phyloP scores from a whole-genome alignment of 495 filamentous ascomycete genomes.

The Aspergillus indologenus region DNA sequence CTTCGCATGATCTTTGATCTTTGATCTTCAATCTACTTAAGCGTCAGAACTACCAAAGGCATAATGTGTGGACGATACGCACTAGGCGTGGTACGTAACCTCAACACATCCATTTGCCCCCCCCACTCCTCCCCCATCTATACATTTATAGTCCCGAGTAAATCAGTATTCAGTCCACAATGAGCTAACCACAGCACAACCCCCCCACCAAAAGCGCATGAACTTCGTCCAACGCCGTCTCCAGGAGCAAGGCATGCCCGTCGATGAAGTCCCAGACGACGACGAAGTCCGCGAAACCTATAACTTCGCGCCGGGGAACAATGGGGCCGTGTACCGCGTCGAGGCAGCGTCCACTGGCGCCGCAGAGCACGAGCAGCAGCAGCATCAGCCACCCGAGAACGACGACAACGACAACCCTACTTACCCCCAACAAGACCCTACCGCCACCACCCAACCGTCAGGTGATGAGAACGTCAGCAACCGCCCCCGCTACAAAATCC shows the following conservation, averaged over 20 bases:
- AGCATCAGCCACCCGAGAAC: too few relatives aligned
- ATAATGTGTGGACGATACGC: conserved; percentile 85
- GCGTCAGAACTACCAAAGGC: not conserved
- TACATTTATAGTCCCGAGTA: too few relatives aligned
- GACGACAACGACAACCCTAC: too few relatives aligned
- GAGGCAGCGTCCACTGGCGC: conserved; percentile 34
- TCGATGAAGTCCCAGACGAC: conserved; percentile 74
- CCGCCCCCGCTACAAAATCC: conserved; percentile 67
- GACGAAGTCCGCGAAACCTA: conserved; percentile 73
- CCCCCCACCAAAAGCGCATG: conserved; percentile 39
- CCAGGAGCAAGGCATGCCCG: conserved; percentile 69
- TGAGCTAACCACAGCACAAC: conserved; percentile 15
- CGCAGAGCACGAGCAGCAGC: conserved; percentile 1
- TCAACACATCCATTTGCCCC: too few relatives aligned
- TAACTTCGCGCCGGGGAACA: conserved; percentile 88
- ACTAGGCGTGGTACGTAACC: conserved; percentile 64
- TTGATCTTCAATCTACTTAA: too few relatives aligned
- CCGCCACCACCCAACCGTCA: too few relatives aligned
- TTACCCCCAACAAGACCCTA: too few relatives aligned
- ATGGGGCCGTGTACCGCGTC: conserved; percentile 84
- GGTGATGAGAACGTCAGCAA: conserved; percentile 4
- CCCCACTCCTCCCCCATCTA: conserved; percentile 4
- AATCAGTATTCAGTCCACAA: too few relatives aligned
- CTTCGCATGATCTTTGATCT: too few relatives aligned
- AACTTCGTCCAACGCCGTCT: conserved; percentile 67